Evolutionary conservation across 345 rosid species (phyloP), one percentile per base, ranked within the genome.

Genomic region (Corymbia maculata): DNA sequence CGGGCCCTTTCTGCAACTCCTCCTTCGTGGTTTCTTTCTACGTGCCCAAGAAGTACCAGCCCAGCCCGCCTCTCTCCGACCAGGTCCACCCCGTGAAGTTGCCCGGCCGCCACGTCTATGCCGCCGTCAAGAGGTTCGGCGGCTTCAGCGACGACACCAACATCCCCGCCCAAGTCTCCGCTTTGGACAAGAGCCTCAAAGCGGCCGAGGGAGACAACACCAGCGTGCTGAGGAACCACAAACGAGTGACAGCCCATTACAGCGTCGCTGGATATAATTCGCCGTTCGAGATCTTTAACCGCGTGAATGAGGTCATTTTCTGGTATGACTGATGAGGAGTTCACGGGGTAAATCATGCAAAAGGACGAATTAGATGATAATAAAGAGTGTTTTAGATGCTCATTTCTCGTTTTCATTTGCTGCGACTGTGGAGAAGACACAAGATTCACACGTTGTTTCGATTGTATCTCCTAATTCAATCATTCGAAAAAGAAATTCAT

Each of bases 251-350:
- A 3, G 64, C 79, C 32, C 32, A 42, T 52, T 88, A 85, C 30
- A 89, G 85, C 66, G 90, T 89, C 57, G 93, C 92, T 22, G 90
- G 86, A 70, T 90, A 90, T 86, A 92, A 92, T 45, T 88, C 91
- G 30, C 89, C 92, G 16, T 79, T 15, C 52, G 89, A 91, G 17
- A 55, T 55, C 28, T 4, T 2, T 19, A 90, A 89, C 45, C 91
- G 84, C 14, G 87, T 87, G 9, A 89, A 91, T 79, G 92, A 93
- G 87, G 89, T 91, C 57, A 86, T 90, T 30, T 84, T 87, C 4
- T 90, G 88, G 90, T 80, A 86, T 11, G 61, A 88, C n/a, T 85
- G 55, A 84, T 11, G 32, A 84, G 53, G 53, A 26, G 15, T 61
- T n/a, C 28, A 3, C 14, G 28, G 68, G 5, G 5, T n/a, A 61